Percentiles rank a stretch among this genome's conserved stretches.
Evolutionary conservation across 1,284 basidiomycete species (phyloP).

Genomic region (Ustilago tritici): DNA sequence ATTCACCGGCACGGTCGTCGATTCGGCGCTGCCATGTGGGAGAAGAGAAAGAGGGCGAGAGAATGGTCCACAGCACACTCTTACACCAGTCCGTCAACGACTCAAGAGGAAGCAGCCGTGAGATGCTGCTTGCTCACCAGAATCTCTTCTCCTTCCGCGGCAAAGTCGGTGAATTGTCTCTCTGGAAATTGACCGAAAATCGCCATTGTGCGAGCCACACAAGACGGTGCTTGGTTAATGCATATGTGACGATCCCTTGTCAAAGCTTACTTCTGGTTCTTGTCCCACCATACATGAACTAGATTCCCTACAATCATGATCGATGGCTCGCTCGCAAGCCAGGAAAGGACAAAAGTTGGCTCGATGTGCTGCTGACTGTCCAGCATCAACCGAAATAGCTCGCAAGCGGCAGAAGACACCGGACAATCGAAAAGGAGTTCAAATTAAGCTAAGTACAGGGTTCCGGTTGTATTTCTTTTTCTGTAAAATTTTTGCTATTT

Average conservation of each 20-base stretch:
- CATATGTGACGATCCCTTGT: not conserved
- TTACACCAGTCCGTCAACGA: not conserved
- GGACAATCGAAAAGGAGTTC: too few species aligned
- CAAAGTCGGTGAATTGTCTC: not conserved
- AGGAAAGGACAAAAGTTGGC: not conserved
- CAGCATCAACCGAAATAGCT: not conserved
- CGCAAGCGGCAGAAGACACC: not conserved
- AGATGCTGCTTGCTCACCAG: too few species aligned
- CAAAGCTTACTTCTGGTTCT: not conserved
- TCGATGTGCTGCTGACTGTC: not conserved
- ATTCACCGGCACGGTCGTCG: too few species aligned
- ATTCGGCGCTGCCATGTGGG: not conserved
- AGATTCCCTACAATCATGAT: not conserved
- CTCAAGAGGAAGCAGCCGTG: too few species aligned
- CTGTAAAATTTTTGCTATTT: not conserved
- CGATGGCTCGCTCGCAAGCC: not conserved
- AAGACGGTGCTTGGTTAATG: not conserved
- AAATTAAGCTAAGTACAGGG: too few species aligned
- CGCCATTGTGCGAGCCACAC: not conserved
- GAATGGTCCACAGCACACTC: not conserved
- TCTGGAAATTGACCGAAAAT: conserved; percentile 9
- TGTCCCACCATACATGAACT: not conserved
- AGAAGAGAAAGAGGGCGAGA: not conserved
- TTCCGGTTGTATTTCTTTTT: conserved; percentile 1
- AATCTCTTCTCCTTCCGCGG: too few species aligned